Evolutionary conservation across 192 early-diverging fungal species (phyloP).

Genomic region (Linnemannia hyalina): DNA sequence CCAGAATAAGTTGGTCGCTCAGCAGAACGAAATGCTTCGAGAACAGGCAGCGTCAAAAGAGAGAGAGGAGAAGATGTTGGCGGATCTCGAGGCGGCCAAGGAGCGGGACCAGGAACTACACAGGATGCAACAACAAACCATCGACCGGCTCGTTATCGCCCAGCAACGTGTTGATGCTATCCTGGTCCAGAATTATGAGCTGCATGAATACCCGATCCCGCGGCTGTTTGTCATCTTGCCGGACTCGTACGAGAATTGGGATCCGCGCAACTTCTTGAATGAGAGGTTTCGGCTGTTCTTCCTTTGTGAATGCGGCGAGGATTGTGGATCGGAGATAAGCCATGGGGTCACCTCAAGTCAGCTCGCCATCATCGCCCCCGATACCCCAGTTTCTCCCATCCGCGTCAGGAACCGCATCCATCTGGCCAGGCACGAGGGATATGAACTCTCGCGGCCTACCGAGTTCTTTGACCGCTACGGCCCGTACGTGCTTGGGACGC

Average conservation of each 20-base stretch:
- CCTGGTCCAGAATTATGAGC: slow-evolving; percentile 21
- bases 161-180: slow-evolving; percentile 7
- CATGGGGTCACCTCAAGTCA: neutral
- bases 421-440: slow-evolving; percentile 1
- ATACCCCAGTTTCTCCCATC: neutral
- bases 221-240: slow-evolving; percentile 10
- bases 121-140: neutral
- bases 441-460: neutral
- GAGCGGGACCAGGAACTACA: neutral
- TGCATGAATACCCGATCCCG: slow-evolving; percentile 23
- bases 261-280: neutral
- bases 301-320: slow-evolving; percentile 2
- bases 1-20: no score
- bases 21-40: no score
- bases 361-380: neutral
- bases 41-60: neutral
- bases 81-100: neutral
- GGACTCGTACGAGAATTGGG: neutral
- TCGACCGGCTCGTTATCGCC: neutral
- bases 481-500: neutral
- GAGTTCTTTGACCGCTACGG: slow-evolving; percentile 6
- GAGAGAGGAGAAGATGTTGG: neutral
- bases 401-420: neutral
- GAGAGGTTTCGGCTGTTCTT: slow-evolving; percentile 4
- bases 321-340: neutral